These are phyloP conservation scores for Ogataea polymorpha DNA, from an alignment of 805 yeast species.

Conservation along the genomic window DNA sequence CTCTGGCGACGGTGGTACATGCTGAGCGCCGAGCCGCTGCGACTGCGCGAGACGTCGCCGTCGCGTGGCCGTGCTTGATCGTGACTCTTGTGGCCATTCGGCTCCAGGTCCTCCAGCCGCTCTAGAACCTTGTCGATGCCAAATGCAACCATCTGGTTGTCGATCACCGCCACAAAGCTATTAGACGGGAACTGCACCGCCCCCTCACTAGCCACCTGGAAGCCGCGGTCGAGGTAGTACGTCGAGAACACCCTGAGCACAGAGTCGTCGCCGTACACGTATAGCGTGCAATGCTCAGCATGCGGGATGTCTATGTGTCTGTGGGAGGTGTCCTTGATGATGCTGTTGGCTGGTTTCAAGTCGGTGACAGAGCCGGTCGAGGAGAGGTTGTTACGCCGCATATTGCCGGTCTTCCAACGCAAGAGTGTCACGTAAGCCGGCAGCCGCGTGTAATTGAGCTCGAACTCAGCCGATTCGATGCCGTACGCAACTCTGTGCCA, in stretches of 20 bases:
- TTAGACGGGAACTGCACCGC: constrained; percentile 33
- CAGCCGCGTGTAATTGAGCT: constrained; percentile 66
- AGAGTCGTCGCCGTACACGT: constrained; percentile 60
- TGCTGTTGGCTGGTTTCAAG: constrained; percentile 29
- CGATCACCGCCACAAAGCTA: constrained; percentile 35
- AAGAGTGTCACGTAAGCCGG: constrained; percentile 52
- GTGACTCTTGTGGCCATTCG: not conserved
- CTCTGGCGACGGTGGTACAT: constrained; percentile 15
- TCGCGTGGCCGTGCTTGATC: not conserved
- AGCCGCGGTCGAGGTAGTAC: constrained; percentile 56
- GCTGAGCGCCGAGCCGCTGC: constrained; percentile 17
- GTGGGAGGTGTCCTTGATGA: constrained; percentile 18
- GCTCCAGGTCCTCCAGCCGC: constrained; percentile 15
- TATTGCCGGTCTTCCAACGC: constrained; percentile 47
- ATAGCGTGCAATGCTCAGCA: constrained; percentile 50
- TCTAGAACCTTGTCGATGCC: constrained; percentile 24
- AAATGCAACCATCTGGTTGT: constrained; percentile 34
- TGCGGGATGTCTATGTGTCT: not conserved
- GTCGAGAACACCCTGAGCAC: constrained; percentile 68
- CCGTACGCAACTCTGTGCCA: constrained; percentile 78
- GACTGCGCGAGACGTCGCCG: constrained; percentile 11
- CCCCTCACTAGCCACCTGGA: constrained; percentile 57
- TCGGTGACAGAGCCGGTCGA: constrained; percentile 13
- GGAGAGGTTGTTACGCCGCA: constrained; percentile 3
- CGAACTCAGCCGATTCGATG: constrained; percentile 60